Percentiles rank a stretch among this genome's conserved stretches.
Conservation (phyloP, 1,284 basidiomycete species). For the Ustilago cynodontis region DNA sequence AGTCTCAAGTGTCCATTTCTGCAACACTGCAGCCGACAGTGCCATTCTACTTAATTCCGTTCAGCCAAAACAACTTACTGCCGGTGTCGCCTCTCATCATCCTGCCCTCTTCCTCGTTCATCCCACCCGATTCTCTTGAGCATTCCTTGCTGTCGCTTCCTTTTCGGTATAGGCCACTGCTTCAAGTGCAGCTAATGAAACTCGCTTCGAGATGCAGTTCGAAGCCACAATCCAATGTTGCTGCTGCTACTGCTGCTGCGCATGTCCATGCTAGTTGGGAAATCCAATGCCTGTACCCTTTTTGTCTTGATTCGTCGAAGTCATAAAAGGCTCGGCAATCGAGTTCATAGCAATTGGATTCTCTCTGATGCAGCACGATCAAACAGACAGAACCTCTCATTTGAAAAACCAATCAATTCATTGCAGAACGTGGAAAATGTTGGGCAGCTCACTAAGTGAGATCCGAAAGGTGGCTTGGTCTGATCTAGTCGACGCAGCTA, state of each 20-base stretch:
- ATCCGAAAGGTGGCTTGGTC: too few relatives aligned
- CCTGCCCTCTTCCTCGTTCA: background rate
- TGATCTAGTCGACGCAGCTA: too few relatives aligned
- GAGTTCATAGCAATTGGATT: too few relatives aligned
- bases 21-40: background rate
- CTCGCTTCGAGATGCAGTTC: conserved; percentile 1
- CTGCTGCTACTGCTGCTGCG: background rate
- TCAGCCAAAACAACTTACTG: conserved; percentile 12
- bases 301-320: background rate
- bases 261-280: background rate
- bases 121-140: background rate
- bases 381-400: too few relatives aligned
- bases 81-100: conserved; percentile 10
- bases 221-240: background rate
- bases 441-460: too few relatives aligned
- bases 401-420: too few relatives aligned
- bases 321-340: too few relatives aligned
- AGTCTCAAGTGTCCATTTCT: background rate
- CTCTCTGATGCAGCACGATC: too few relatives aligned
- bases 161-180: background rate
- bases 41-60: conserved; percentile 8
- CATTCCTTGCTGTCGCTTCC: background rate
- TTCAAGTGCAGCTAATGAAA: background rate
- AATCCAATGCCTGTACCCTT: background rate
- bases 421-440: too few relatives aligned